Conservation (phyloP, 768 basidiomycete genomes). For the Lentinus tigrinus region DNA sequence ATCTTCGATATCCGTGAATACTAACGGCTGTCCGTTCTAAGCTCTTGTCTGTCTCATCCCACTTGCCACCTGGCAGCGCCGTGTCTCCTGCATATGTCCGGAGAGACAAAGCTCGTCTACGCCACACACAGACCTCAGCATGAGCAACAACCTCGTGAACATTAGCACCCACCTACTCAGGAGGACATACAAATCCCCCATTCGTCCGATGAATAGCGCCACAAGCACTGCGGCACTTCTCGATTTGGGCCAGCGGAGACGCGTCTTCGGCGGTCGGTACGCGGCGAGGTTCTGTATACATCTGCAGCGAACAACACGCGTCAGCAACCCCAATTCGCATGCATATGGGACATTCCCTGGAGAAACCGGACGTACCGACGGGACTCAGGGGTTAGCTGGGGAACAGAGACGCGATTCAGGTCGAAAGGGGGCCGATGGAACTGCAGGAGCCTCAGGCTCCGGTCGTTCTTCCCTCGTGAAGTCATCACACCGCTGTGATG, state of each 20-base stretch:
- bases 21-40: slow-evolving; percentile 82
- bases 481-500: slow-evolving; percentile 5
- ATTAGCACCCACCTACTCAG: slow-evolving; percentile 63
- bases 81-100: slow-evolving; percentile 86
- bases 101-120: slow-evolving; percentile 71
- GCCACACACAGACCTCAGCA: not conserved
- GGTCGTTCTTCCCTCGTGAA: not conserved
- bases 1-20: not conserved
- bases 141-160: not conserved
- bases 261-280: slow-evolving; percentile 43
- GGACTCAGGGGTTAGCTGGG: slow-evolving; percentile 49
- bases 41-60: slow-evolving; percentile 64
- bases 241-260: slow-evolving; percentile 48
- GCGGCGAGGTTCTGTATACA: slow-evolving; percentile 55
- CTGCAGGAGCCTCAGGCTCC: slow-evolving; percentile 39
- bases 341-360: not conserved
- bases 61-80: slow-evolving; percentile 82
- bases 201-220: slow-evolving; percentile 80
- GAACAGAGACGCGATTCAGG: slow-evolving; percentile 41
- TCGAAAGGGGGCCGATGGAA: slow-evolving; percentile 48
- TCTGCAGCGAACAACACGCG: slow-evolving; percentile 34
- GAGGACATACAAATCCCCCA: slow-evolving; percentile 82
- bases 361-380: slow-evolving; percentile 3
- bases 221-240: slow-evolving; percentile 76
- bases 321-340: no score